Base-by-base conservation (phyloP, 176 grass and related monocot species). In the Musa itinerans region DNA sequence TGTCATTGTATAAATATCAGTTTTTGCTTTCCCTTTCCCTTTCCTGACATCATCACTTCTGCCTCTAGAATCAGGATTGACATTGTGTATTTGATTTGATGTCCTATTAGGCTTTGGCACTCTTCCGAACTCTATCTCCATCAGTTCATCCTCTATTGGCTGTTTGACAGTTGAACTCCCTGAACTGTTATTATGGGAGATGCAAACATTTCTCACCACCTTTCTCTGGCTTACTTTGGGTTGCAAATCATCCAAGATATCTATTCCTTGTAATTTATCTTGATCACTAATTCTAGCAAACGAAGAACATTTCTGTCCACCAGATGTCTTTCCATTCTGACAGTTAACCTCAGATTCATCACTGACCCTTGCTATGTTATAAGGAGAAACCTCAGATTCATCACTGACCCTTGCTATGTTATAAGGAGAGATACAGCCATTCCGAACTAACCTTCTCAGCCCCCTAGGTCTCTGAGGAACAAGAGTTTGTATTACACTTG, bases 351-450 rank as follows among this genome's bases (percentile, higher is more conserved):
- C 15, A 27, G 53, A 43, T 58, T 52, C 53, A 26, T 6, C 17
- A 23, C 14, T 56, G 34, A 24, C 25, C 23, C 25, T 56, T 55
- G 24, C 24, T n/a, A 74, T 74, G 15, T 74, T 56, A 74, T 21
- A 56, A 29, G 72, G 24, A 56, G 72, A 74, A n/a, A n/a, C n/a
- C n/a, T n/a, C n/a, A n/a, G n/a, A n/a, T n/a, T n/a, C n/a, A n/a
- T n/a, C 16, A 22, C 13, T 56, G 29, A 23, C 25, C 23, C 25
- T 56, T 55, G 24, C 24, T n/a, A 74, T 74, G 15, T 74, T 56
- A 74, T 21, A 56, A 29, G 72, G 24, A 56, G 72, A 74, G 53
- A 29, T 74, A 50, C 25, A 34, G 13, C 53, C 23, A 74, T 74
- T 57, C 14, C 8, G 53, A 29, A 43, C 20, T 11, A 54, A 10